Conservation (phyloP, 192 early-diverging fungal genomes). For the Gryganskiella cystojenkinii region DNA sequence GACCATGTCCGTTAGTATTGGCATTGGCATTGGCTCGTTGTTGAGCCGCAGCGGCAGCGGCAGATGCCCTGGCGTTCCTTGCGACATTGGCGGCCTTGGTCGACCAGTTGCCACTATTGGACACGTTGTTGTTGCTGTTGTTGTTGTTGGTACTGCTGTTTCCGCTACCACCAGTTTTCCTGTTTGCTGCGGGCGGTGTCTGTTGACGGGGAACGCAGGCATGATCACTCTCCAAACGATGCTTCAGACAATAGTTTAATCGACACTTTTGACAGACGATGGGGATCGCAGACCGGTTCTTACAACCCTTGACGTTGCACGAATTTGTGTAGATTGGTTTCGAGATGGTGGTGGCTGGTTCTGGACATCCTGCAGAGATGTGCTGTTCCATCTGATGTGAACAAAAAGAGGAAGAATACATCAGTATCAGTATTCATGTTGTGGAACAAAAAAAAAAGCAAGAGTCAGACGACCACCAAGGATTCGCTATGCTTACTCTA, state of each 20-base stretch:
- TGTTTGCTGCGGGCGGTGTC: background rate
- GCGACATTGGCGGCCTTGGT: constrained; percentile 5
- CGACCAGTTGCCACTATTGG: constrained; percentile 2
- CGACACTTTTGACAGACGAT: constrained; percentile 75
- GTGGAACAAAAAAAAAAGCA: too few species aligned
- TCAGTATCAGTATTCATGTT: background rate
- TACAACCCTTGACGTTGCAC: constrained; percentile 74
- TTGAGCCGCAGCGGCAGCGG: constrained; percentile 28
- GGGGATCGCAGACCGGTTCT: constrained; percentile 71
- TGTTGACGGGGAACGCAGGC: constrained; percentile 53
- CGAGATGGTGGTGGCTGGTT: constrained; percentile 59
- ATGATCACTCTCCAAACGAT: constrained; percentile 81
- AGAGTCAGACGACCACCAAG: too few species aligned
- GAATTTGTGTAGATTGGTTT: constrained; percentile 63
- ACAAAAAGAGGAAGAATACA: background rate
- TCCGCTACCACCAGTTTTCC: background rate
- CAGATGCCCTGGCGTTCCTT: constrained; percentile 24
- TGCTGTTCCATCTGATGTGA: constrained; percentile 69
- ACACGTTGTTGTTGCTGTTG: background rate
- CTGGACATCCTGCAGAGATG: constrained; percentile 69
- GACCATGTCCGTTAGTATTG: constrained; percentile 2
- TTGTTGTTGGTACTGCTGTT: background rate
- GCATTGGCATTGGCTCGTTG: constrained; percentile 12
- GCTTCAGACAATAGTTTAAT: constrained; percentile 79
- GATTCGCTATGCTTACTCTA: too few species aligned